Base-by-base conservation (phyloP, 257 asterid species). In the Forsythia viridissima region DNA sequence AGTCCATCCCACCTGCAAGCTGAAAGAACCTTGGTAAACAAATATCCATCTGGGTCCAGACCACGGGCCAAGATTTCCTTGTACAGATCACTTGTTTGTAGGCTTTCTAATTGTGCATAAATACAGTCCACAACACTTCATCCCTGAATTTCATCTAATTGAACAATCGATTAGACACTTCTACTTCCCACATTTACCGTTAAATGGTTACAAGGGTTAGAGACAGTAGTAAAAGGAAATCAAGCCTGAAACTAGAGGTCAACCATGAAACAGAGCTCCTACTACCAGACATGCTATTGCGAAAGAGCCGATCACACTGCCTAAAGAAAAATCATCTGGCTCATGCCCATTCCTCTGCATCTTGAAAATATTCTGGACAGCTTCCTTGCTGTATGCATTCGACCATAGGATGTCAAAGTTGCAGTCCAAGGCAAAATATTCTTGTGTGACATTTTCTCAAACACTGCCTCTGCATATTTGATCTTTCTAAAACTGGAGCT, bases 381-480 rank as follows among this genome's bases (percentile, higher is more conserved):
- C 99, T 86, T 93, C 96, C 75, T 93, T 96, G 12, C 94, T 86
- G 84, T 79, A 88, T 30, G 97, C 98, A 44, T 93, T 93, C 84
- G 97, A 77, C 98, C 96, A 74, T 89, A 92, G 21, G 97, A 98
- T 20, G 91, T 98, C 63, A 95, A 77, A 94, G 93, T 89, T 70
- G 98, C 98, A 4, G 99, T 95, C 98, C 97, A 95, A 41, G 99
- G 87, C 43, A 95, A 97, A 2, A 95, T 80, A 76, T 95, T 93
- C 87, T 81, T 93, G 85, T 67, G 69, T 42, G 79, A 37, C 97
- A 91, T 95, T 80, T 78, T 85, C 84, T 84, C 46, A 55, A 95
- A 95, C 41, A 93, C 89, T 21, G 42, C 80, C 84, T 89, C 97
- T 8, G 99, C 97, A 68, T 85, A 90, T 65, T 77, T 90, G 77